Evolutionary conservation across 2,329 filamentous ascomycete species (phyloP).

Genomic region (Kalmusia sp.): DNA sequence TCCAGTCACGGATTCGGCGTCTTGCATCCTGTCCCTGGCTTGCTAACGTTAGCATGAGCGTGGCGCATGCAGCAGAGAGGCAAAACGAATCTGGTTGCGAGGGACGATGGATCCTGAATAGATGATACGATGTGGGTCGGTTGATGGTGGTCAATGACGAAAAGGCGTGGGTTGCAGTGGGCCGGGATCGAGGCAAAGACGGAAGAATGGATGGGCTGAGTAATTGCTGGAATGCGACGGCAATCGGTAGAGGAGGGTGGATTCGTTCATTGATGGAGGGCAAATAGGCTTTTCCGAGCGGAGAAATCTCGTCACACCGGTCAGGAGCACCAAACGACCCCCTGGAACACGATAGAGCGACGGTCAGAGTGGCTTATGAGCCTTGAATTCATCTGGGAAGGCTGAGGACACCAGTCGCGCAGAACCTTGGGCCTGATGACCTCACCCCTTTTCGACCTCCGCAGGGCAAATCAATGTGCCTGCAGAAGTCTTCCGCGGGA

Average conservation of each 20-base stretch:
- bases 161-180: background rate
- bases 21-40: conserved; percentile 4
- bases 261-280: background rate
- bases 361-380: background rate
- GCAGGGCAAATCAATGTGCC: background rate
- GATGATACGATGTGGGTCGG: background rate
- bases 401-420: no score
- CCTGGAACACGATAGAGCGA: background rate
- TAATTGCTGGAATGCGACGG: background rate
- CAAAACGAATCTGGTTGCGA: background rate
- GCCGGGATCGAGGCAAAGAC: background rate
- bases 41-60: background rate
- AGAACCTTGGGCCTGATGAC: background rate
- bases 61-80: background rate
- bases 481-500: background rate
- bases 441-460: background rate
- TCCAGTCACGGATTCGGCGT: background rate
- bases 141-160: background rate
- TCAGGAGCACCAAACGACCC: background rate
- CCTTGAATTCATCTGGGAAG: background rate
- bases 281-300: background rate
- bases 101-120: background rate
- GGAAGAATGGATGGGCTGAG: background rate
- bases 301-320: conserved; percentile 2
- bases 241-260: background rate